phyloP scores from a whole-genome alignment of 2,329 filamentous ascomycete species.

The Xylariomycetidae sp. region DNA sequence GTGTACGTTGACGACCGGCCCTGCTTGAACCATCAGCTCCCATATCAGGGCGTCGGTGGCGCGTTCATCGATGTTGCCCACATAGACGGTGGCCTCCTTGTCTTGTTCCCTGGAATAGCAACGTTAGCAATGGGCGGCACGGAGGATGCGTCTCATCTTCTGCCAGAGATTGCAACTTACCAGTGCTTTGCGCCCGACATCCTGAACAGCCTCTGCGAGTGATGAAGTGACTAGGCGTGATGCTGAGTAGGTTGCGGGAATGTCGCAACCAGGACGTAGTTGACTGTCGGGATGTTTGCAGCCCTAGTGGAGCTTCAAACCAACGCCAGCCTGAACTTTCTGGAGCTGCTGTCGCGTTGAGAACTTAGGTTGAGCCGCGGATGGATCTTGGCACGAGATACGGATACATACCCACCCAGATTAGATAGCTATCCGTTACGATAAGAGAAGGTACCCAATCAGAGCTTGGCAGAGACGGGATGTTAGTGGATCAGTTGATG shows the following conservation, averaged over 20 bases:
- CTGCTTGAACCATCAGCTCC: constrained; percentile 97
- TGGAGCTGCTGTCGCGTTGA: too few species aligned
- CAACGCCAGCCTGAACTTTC: too few species aligned
- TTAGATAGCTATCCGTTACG: too few species aligned
- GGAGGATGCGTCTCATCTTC: neutral
- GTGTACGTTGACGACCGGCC: constrained; percentile 95
- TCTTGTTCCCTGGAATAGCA: constrained; percentile 76
- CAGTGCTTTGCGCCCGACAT: constrained; percentile 37
- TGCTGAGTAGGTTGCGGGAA: neutral
- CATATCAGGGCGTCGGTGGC: constrained; percentile 85
- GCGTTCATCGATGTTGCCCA: constrained; percentile 97
- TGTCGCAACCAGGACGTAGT: too few species aligned
- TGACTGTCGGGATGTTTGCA: neutral
- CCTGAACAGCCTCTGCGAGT: constrained; percentile 10
- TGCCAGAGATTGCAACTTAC: constrained; percentile 13
- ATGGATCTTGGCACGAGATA: too few species aligned
- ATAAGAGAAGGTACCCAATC: too few species aligned
- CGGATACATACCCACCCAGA: too few species aligned
- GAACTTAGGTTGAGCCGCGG: too few species aligned
- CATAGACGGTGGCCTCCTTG: constrained; percentile 96
- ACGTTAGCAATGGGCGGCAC: neutral
- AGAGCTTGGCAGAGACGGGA: too few species aligned
- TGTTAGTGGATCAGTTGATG: too few species aligned
- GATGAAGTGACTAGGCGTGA: too few species aligned
- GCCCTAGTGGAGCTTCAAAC: too few species aligned